Evolutionary conservation across 345 rosid genomes (phyloP).

Genomic region (Clausena lansium): DNA sequence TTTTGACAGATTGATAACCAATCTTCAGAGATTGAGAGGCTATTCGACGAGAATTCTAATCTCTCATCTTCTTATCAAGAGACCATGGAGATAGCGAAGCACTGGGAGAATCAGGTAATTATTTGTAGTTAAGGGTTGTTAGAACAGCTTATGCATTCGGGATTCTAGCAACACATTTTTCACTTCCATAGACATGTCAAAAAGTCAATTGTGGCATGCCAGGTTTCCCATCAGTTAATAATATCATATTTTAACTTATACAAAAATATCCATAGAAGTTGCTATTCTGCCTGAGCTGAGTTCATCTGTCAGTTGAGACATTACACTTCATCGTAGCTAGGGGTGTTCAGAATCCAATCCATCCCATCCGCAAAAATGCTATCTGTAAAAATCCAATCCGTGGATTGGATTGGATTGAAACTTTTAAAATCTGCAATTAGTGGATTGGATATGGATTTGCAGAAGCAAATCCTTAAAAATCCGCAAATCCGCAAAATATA

Average conservation of each 20-base stretch:
- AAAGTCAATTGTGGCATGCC: not conserved
- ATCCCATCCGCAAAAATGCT: no score
- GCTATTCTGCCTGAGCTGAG: not conserved
- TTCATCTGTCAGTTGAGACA: not conserved
- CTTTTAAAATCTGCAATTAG: no score
- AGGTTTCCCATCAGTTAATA: not conserved
- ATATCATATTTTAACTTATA: not conserved
- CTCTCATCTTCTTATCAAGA: slow-evolving; percentile 71
- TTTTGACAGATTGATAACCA: slow-evolving; percentile 81
- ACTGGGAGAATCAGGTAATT: slow-evolving; percentile 77
- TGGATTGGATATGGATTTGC: no score
- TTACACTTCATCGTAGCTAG: not conserved
- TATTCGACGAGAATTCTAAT: slow-evolving; percentile 84
- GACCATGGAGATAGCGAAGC: slow-evolving; percentile 53
- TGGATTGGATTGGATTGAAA: no score
- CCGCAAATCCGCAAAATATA: no score
- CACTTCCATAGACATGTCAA: no score
- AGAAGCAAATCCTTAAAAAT: no score
- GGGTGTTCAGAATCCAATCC: no score
- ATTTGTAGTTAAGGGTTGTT: not conserved
- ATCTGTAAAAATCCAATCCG: no score
- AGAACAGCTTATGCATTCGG: not conserved
- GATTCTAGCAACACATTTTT: not conserved
- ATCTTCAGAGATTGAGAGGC: slow-evolving; percentile 92
- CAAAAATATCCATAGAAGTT: not conserved